Base-by-base conservation (phyloP, 495 filamentous ascomycete genomes). In the Astrothelium macrocarpum region DNA sequence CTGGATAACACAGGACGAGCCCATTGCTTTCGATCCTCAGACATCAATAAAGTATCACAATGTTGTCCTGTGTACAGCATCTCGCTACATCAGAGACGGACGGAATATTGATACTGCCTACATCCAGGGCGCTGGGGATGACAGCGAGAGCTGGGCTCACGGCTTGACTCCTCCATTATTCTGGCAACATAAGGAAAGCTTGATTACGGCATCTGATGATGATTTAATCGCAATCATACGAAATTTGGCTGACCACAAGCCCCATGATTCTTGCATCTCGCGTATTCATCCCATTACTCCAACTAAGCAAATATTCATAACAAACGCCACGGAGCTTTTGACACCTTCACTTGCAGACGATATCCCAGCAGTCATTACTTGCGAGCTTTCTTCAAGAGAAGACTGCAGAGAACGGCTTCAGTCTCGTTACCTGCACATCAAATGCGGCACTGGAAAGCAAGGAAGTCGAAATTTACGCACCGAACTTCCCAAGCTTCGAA, bases 91-190 rank as follows among this genome's bases (percentile, higher is more conserved):
- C 0, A 75, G 73, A 16, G 86, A 85, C 4, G 81, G 81, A 0
- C 88, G 90, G 69, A 79, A 85, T 61, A 84, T 83, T 32, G 82
- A 83, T 65, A 84, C 83, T 2, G 88, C 86, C 29, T 98, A 98
- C 71, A 89, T 98, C 65, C 94, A 97, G 74, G 94, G 94, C 28
- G 91, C 92, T 14, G 93, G 87, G 4, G 93, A 97, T 75, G 93
- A 97, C 70, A 89, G 86, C 23, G 93, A 97, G 75, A 86, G 85
- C 43, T 98, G 94, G 94, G 85, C 90, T 16, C 53, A 59, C 43
- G 78, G 76, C 0, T 76, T 97, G 12, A 93, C 88, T 10, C 82
- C 93, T 11, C 74, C 73, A 1, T 65, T 91, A 2, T 97, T 95
- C 73, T 97, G 93, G 93, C 72, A 73, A 34, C 79, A 93, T 63